Percentiles rank a stretch among this genome's conserved stretches.
Conservation (phyloP, 352 stramenopile species). For the Pythium aristosporum region DNA sequence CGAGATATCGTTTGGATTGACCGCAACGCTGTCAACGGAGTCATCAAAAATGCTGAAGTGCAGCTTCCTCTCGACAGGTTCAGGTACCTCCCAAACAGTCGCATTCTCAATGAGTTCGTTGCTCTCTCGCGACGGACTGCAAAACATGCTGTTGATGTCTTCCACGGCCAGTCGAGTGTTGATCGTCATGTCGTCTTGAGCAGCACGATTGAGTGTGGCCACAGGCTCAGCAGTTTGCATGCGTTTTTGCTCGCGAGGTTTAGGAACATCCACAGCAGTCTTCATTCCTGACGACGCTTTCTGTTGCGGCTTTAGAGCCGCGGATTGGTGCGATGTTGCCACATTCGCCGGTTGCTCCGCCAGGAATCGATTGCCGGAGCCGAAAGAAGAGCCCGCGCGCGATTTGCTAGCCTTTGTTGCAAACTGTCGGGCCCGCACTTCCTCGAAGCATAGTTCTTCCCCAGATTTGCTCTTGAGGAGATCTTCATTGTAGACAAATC, state of each 20-base stretch:
- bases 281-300: background rate
- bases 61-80: constrained; percentile 78
- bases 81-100: constrained; percentile 52
- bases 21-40: constrained; percentile 63
- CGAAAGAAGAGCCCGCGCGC: background rate
- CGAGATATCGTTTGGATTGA: constrained; percentile 51
- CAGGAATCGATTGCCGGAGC: constrained; percentile 17
- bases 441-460: constrained; percentile 75
- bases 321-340: background rate
- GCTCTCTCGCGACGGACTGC: constrained; percentile 55
- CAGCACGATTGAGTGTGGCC: constrained; percentile 32
- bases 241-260: background rate
- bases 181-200: constrained; percentile 86
- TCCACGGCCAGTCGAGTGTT: constrained; percentile 83
- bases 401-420: constrained; percentile 1
- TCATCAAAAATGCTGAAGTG: constrained; percentile 86
- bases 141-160: constrained; percentile 88
- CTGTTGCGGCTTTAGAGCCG: background rate
- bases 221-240: constrained; percentile 1
- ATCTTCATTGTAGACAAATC: constrained; percentile 43
- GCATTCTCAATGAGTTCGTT: constrained; percentile 24
- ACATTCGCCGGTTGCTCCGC: background rate
- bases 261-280: background rate
- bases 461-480: constrained; percentile 40
- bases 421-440: constrained; percentile 48